Base-by-base conservation (phyloP, 1,139 yeast genomes). In the Spathaspora sp. region DNA sequence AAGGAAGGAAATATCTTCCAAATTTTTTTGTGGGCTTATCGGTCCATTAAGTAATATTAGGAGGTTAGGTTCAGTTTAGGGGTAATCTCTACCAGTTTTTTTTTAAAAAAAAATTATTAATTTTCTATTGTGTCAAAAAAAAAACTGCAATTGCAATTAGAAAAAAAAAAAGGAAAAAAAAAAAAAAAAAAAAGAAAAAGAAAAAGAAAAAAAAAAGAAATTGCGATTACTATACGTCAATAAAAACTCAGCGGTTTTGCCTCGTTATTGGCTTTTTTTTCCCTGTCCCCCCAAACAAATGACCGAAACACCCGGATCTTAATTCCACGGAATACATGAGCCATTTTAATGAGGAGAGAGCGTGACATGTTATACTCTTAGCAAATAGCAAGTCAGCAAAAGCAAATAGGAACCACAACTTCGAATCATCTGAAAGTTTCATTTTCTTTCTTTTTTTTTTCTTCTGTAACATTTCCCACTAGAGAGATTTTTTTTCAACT, bases 261-360 rank as follows among this genome's bases (percentile, higher is more conserved):
- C 10, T 29, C 10, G 13, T 10, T 25, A 24, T 27, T 27, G 11
- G 5, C 7, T 27, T 15, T 29, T n/a, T 11, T 15, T 10, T 13
- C 17, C 17, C 17, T 34, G 16, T 34, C 2, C 9, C 9, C 15
- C 10, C n/a, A n/a, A 33, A 16, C 37, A 7, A 15, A 16, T 17
- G 38, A 34, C 38, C 38, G 38, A 34, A 16, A 34, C 20, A 34
- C 38, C 38, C 38, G 38, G 38, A 17, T 16, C 23, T 34, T 34
- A 34, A 15, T 10, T 13, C 36, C 36, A 31, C 17, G 15, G 36
- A 6, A 31, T 17, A 34, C 9, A 34, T 34, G 38, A 34, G 38
- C 38, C 38, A 34, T 34, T 34, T 34, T 17, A 15, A 17, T n/a
- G n/a, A n/a, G n/a, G n/a, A n/a, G n/a, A n/a, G n/a, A n/a, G n/a